Evolutionary conservation across 2,329 filamentous ascomycete species (phyloP), one percentile per base, ranked within the genome.

Genomic region (Colletotrichum incanum): DNA sequence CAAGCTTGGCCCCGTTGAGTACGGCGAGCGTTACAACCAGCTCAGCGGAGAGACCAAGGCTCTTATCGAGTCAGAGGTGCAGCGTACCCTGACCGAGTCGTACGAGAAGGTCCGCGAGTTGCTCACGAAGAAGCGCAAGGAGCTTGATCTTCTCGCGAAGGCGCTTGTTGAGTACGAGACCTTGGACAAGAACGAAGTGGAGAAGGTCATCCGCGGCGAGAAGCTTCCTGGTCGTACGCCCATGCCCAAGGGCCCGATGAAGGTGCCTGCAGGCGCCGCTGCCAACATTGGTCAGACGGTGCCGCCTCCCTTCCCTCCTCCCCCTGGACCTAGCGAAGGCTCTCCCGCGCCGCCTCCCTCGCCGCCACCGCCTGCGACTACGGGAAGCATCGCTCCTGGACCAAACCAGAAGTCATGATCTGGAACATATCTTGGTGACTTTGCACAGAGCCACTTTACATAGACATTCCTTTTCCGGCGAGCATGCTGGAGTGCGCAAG

Each of bases 141-240:
- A 98, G 81, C 88, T 99, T 9, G 96, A 99, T 77, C 86, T 94
- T 14, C 86, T 99, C 12, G 96, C 96, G 37, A 92, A 95, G 78
- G 96, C 95, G 7, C 88, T 99, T 12, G 91, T 99, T 43, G 92
- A 98, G 82, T 98, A 98, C 82, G 96, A 99, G 86, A 98, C 95
- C 0, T 85, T 99, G 63, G 93, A 93, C 81, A 93, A 93, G 81
- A 91, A 93, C 3, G 96, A 99, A 82, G 97, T 98, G 74, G 91
- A 95, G 81, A 94, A 93, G 85, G 94, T 98, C 7, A 92, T 99
- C 74, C 90, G 90, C 64, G 96, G 96, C 45, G 94, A 98, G 84
- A 92, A 93, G 79, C 85, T 99, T 47, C 87, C 91, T 1, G 88
- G 89, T 56, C 93, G 94, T 72, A 83, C 94, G 62, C 88, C 87